Conservation (phyloP, 257 asterid species). For the Pogostemon cablin region DNA sequence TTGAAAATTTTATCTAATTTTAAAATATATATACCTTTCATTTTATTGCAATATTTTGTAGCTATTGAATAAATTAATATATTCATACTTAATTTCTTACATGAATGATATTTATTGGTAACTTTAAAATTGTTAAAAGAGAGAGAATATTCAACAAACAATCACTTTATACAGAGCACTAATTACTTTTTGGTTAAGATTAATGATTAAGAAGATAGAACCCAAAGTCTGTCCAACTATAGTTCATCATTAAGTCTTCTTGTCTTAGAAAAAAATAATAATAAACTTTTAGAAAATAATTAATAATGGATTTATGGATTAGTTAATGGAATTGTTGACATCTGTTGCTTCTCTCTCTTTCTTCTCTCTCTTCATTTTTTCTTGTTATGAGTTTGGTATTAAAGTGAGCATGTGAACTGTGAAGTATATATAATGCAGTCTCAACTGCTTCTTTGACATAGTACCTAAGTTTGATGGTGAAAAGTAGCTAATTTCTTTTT, state of each 20-base stretch:
- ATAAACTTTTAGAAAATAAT: not conserved
- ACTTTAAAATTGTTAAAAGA: not conserved
- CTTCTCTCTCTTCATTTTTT: not conserved
- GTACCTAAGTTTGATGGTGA: slow-evolving; percentile 32
- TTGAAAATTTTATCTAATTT: no score
- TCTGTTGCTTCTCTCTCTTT: not conserved
- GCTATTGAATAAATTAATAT: not conserved
- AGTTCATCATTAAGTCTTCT: slow-evolving; percentile 31
- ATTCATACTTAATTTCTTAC: not conserved
- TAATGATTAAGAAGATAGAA: slow-evolving; percentile 49
- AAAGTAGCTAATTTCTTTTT: slow-evolving; percentile 14
- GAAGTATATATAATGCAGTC: not conserved
- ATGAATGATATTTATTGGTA: no score
- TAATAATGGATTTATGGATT: slow-evolving; percentile 12
- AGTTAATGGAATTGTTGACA: slow-evolving; percentile 17
- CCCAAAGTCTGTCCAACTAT: slow-evolving; percentile 45
- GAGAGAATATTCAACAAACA: not conserved
- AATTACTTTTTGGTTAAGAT: slow-evolving; percentile 39
- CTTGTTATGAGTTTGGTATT: slow-evolving; percentile 14
- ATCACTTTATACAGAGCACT: slow-evolving; percentile 8
- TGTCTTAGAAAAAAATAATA: slow-evolving; percentile 4
- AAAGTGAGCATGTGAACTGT: slow-evolving; percentile 29
- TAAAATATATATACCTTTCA: no score
- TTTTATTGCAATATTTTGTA: no score
- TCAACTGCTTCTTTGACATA: slow-evolving; percentile 13